Base-by-base conservation (phyloP, 805 yeast species). In the Monosporozyma servazzii region DNA sequence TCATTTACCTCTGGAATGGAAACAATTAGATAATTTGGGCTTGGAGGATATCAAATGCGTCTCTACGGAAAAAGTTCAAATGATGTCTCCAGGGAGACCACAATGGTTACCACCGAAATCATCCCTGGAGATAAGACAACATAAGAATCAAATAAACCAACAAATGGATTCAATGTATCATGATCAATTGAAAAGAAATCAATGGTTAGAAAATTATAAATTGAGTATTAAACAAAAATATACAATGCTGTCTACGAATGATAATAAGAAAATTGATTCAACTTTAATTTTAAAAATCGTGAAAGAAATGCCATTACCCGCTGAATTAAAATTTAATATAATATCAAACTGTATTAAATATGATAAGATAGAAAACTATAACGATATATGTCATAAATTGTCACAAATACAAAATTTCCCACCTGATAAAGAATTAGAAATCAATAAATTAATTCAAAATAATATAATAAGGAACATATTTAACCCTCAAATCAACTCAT, bases 91-190 rank as follows among this genome's bases (percentile, higher is more conserved):
- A 39, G 78, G 87, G 0, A 73, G 89, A 56, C 89, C 89, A 1
- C 74, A 79, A 45, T 81, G 86, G 77, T 65, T 82, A 44, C 89
- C 89, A 4, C 88, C 88, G 3, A 83, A 83, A 59, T 70, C 72
- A 37, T 57, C 66, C 6, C 61, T 59, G 7, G 89, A 84, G 58
- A 73, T 73, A 33, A 63, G 70, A 36, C 73, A 71, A 53, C 88
- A 83, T 59, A 80, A 79, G 56, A 70, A 10, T 6, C 27, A 21
- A 18, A 49, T 49, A 2, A 31, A 44, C 18, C 11, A 31, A n/a
- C 29, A 44, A 18, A 44, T 49, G 27, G 33, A 44, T 9, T 20
- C 11, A 3, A 36, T n/a, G 29, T 33, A 17, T 13, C 33, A 44
- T 15, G 29, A 33, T 29, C 48, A 43, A 49, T 44, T 49, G 27